Percentiles rank a stretch among this genome's conserved stretches.
These are phyloP conservation scores for Aspergillus sclerotiicarbonarius DNA, from an alignment of 495 filamentous ascomycete species.

Conservation along the genomic window DNA sequence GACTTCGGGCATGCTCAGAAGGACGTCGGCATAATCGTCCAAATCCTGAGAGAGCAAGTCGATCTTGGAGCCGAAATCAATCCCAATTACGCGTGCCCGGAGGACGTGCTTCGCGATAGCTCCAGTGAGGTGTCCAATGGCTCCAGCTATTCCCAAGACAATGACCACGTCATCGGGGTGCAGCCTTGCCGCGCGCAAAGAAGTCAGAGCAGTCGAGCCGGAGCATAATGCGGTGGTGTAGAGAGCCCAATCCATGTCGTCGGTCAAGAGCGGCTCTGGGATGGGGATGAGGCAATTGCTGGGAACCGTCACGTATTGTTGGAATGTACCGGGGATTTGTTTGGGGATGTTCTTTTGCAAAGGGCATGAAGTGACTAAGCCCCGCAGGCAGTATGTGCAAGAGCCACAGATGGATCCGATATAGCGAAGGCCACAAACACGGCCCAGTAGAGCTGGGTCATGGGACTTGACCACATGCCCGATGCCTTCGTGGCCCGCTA, in stretches of 20 bases:
- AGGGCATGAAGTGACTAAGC: neutral
- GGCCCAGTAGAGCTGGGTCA: neutral
- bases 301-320: neutral
- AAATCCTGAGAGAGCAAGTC: neutral
- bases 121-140: slow-evolving; percentile 1
- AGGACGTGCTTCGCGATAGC: neutral
- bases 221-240: slow-evolving; percentile 3
- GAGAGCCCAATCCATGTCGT: neutral
- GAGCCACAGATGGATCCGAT: neutral
- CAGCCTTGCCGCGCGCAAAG: neutral
- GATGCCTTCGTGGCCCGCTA: slow-evolving; percentile 8
- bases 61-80: neutral
- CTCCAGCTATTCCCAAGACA: neutral
- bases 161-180: neutral
- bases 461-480: neutral
- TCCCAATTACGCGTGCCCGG: neutral
- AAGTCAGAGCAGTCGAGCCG: neutral
- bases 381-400: neutral
- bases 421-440: neutral
- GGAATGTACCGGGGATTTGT: slow-evolving; percentile 1
- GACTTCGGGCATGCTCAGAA: neutral
- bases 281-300: neutral
- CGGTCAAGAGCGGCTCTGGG: neutral
- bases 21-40: neutral
- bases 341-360: neutral